Evolutionary conservation across 768 basidiomycete genomes (phyloP).

Genomic region (Pleurotus pulmonarius): DNA sequence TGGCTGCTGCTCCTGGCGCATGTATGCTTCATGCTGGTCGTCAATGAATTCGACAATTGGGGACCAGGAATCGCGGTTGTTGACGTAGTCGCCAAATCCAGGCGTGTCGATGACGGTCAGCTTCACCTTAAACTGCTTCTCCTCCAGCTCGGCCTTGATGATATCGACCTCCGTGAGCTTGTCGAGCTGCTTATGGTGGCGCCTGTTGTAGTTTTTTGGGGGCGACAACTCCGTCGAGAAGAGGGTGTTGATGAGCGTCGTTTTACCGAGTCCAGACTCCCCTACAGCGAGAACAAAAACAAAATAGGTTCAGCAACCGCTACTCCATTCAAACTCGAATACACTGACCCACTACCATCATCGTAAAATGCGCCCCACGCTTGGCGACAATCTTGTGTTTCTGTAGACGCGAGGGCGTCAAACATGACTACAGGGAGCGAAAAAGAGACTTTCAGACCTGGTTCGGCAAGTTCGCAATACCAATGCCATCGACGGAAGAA

Average conservation of each 20-base stretch:
- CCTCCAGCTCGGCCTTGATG: slow-evolving; percentile 98
- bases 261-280: slow-evolving; percentile 97
- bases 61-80: slow-evolving; percentile 98
- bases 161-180: slow-evolving; percentile 99
- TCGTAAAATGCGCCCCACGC: slow-evolving; percentile 94
- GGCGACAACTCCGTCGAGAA: slow-evolving; percentile 96
- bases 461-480: slow-evolving; percentile 96
- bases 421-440: slow-evolving; percentile 3
- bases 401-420: slow-evolving; percentile 42
- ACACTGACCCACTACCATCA: slow-evolving; percentile 95
- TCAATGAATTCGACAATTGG: slow-evolving; percentile 99
- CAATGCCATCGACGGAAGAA: slow-evolving; percentile 71
- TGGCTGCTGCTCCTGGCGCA: slow-evolving; percentile 99
- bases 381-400: slow-evolving; percentile 99
- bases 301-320: background rate
- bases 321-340: background rate
- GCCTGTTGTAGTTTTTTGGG: slow-evolving; percentile 83
- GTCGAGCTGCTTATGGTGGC: slow-evolving; percentile 95
- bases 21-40: slow-evolving; percentile 92
- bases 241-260: slow-evolving; percentile 96
- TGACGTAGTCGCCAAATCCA: slow-evolving; percentile 99
- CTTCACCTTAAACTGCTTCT: slow-evolving; percentile 99
- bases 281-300: slow-evolving; percentile 39
- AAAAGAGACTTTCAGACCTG: slow-evolving; percentile 55
- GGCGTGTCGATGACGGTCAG: slow-evolving; percentile 98